Evolutionary conservation across 306 rosid species (phyloP), one percentile per base, ranked within the genome.

Genomic region (Fragaria iinumae): DNA sequence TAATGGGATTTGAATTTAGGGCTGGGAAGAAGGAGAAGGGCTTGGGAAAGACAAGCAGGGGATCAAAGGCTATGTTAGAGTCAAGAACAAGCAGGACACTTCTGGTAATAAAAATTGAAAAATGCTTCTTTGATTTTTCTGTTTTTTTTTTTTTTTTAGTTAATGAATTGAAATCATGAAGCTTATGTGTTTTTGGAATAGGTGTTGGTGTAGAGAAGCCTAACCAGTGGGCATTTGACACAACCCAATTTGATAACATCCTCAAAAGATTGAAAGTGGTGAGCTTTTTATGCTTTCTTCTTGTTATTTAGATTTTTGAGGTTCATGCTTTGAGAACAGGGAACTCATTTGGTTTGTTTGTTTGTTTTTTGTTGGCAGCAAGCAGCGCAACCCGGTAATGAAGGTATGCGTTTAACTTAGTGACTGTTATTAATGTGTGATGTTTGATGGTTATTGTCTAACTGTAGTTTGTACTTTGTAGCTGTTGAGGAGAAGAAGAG

Each of bases 21-120:
- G 99, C 1, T 92, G 99, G 99, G 97, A 96, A 88, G 99, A 96
- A 96, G 99, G 99, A 1, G 97, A 96, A 80, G 99, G 98, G 20
- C 97, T 92, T 21, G 99, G 98, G 11, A 92, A 92, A 80, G 98
- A 96, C 39, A 92, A 91, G 83, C 98, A 96, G 76, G 98, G 99
- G 32, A 96, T 96, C 84, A 96, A 96, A 80, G 97, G 96, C 52
- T 29, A 90, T 29, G 97, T 95, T 72, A 82, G 91, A 49, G 91
- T 95, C 1, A 72, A 88, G 69, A 92, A 92, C 93, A 95, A 95
- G 75, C 96, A 95, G 76, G 99, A 95, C 71, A 92, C 93, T 64
- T 18, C 77, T 72, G 99, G 97, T 94, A 14, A 48, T 41, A 48
- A 0, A 13, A 47, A 47, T 0, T 12, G 3, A 47, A 47, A 47